These are phyloP conservation scores for Trypanosoma lewisi DNA, from an alignment of 208 protist genomes.

Conservation along the genomic window DNA sequence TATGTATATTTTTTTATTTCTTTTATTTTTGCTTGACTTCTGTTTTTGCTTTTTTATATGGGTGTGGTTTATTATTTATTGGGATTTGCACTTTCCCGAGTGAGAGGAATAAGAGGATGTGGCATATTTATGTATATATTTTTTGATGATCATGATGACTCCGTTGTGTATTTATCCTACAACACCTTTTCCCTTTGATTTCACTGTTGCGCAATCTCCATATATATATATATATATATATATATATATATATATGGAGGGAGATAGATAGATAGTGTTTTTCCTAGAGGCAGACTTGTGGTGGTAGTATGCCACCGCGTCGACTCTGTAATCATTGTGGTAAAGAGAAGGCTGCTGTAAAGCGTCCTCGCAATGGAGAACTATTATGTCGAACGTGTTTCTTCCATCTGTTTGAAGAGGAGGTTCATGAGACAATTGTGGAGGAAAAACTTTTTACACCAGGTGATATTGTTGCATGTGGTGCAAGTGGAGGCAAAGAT, in stretches of 20 bases:
- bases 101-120: too few relatives aligned
- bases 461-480: conserved; percentile 93
- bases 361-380: conserved; percentile 87
- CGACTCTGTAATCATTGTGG: conserved; percentile 56
- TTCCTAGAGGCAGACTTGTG: background rate
- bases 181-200: too few relatives aligned
- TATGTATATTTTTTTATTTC: conserved; percentile 1
- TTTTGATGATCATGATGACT: background rate
- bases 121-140: background rate
- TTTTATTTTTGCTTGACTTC: background rate
- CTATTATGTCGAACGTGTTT: conserved; percentile 95
- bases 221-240: conserved; percentile 7
- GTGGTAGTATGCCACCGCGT: conserved; percentile 9
- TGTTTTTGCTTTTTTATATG: background rate
- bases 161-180: background rate
- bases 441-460: conserved; percentile 84
- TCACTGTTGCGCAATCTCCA: too few relatives aligned
- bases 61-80: too few relatives aligned
- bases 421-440: conserved; percentile 96
- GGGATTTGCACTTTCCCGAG: too few relatives aligned
- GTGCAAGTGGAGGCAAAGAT: conserved; percentile 96
- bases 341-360: conserved; percentile 58
- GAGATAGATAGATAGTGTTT: background rate
- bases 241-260: conserved; percentile 4
- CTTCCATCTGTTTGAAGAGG: conserved; percentile 92